A percentile compares a stretch with the other conserved stretches of the same genome.
Evolutionary conservation across 305 asterid genomes (phyloP).

Genomic region (Fraxinus nigra): DNA sequence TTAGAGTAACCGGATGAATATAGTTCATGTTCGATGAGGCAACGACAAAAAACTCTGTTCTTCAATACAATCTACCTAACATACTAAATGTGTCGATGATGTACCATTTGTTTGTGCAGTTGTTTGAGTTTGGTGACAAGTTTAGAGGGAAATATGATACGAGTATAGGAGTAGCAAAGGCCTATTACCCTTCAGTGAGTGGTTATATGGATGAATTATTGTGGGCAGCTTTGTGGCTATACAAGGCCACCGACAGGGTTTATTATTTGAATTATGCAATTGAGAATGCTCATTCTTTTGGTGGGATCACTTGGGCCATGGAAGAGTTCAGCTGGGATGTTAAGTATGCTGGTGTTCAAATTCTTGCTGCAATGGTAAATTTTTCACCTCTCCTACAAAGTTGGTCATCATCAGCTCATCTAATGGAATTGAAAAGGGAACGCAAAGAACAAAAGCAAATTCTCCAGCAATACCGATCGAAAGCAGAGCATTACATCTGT

Average conservation of each 20-base stretch:
- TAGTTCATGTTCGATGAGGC: background rate
- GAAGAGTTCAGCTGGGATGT: constrained; percentile 93
- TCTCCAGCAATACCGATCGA: background rate
- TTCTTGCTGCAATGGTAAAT: constrained; percentile 71
- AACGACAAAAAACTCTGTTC: background rate
- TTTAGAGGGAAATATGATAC: constrained; percentile 71
- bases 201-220: constrained; percentile 37
- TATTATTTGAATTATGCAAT: constrained; percentile 59
- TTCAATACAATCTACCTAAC: background rate
- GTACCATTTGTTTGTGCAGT: constrained; percentile 37
- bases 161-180: constrained; percentile 67
- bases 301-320: constrained; percentile 89
- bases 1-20: background rate
- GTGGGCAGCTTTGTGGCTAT: constrained; percentile 90
- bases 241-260: constrained; percentile 66
- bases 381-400: constrained; percentile 17
- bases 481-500: background rate
- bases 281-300: constrained; percentile 52
- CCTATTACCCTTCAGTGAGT: constrained; percentile 82
- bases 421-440: background rate
- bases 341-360: constrained; percentile 75
- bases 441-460: background rate
- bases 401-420: constrained; percentile 15
- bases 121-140: constrained; percentile 77
- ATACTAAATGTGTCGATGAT: background rate